phyloP scores from a whole-genome alignment of 2,329 filamentous ascomycete species.

The Cladorrhinum sp. region DNA sequence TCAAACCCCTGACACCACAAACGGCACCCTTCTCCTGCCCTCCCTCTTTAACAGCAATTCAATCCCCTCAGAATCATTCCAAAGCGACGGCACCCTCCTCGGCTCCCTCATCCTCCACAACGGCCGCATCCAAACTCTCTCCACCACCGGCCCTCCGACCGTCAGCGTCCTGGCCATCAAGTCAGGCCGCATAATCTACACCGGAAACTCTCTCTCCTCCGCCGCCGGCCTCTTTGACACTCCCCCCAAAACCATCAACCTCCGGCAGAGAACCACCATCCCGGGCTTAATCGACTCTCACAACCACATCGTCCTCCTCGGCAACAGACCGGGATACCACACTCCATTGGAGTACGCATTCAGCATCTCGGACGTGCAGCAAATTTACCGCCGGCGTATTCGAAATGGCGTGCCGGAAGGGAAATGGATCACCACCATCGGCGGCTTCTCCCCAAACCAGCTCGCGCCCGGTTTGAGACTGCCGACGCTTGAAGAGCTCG shows the following conservation, averaged over 20 bases:
- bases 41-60: neutral
- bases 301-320: constrained; percentile 31
- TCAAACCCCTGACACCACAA: neutral
- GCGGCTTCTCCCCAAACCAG: constrained; percentile 31
- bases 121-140: constrained; percentile 30
- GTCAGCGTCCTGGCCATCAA: constrained; percentile 27
- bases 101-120: constrained; percentile 29
- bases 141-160: constrained; percentile 8
- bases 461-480: constrained; percentile 27
- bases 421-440: constrained; percentile 31
- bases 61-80: neutral
- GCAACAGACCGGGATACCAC: constrained; percentile 31
- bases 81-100: constrained; percentile 7
- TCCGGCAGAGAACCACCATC: constrained; percentile 24
- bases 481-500: constrained; percentile 30
- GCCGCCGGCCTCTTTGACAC: constrained; percentile 13
- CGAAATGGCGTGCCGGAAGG: constrained; percentile 17
- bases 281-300: constrained; percentile 31
- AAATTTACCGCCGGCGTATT: constrained; percentile 18
- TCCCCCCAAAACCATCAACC: constrained; percentile 23
- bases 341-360: constrained; percentile 30
- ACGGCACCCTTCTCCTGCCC: neutral
- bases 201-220: constrained; percentile 24
- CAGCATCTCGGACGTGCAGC: constrained; percentile 28
- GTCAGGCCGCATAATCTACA: constrained; percentile 27